Base-by-base conservation (phyloP, 306 rosid genomes). In the Herpetospermum pedunculosum region DNA sequence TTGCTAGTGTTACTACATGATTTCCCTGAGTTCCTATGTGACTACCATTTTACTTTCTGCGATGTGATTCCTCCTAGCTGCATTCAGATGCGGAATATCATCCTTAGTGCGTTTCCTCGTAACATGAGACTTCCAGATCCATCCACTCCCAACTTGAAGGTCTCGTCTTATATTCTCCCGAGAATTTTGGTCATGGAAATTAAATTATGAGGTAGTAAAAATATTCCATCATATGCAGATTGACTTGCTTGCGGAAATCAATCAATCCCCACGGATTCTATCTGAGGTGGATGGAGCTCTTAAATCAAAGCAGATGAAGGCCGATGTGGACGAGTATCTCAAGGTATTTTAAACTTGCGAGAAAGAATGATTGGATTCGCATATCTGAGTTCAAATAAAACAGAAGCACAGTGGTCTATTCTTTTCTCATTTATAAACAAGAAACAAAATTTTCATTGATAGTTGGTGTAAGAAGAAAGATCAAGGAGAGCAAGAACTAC, bases 101-200 rank as follows among this genome's bases (percentile, higher is more conserved):
- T 95, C 77, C 87, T 95, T 52, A 95, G 99, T 84, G 99, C 99
- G 63, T 91, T 95, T 82, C 97, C 99, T 5, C 97, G 93, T 55
- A 95, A 89, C 76, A 95, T 95, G 97, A 92, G 99, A 86, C 86
- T 95, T 48, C 97, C 99, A 16, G 97, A 91, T 86, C 96, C 96
- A 62, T 91, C 96, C 48, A 91, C 97, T 46, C 97, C 99, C 3
- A 91, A 91, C 74, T 76, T 95, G 68, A 95, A 95, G 96, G 99
- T 95, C 34, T 72, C 26, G 44, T 34, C 37, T 71, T 37, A 14
- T 37, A 3, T 54, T 21, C 18, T 74, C 3, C 23, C 1, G 1
- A 35, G 30, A 16, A 55, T 74, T 74, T 53, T 55, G 21, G 19
- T 14, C 38, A 23, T 19, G 13, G n/a, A 55, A 53, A 35, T 34